phyloP scores from a whole-genome alignment of 1,284 basidiomycete genomes.

The Austroboletus niveus region DNA sequence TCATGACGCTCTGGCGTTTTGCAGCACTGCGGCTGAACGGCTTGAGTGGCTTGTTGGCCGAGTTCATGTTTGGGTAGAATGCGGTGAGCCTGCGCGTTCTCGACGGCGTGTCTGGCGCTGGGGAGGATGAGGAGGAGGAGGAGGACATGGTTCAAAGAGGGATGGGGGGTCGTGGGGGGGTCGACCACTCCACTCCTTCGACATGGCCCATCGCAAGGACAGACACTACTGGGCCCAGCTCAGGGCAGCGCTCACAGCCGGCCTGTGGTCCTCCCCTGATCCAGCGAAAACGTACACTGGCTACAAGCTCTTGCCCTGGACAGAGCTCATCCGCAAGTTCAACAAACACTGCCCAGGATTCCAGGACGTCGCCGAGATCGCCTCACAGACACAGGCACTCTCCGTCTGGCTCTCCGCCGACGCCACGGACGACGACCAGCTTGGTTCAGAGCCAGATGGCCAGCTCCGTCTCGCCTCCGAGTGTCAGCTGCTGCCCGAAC shows the following conservation, averaged over 20 bases:
- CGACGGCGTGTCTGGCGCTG: constrained; percentile 19
- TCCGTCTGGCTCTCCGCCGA: constrained; percentile 54
- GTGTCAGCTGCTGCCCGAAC: constrained; percentile 53
- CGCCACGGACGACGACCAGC: constrained; percentile 39
- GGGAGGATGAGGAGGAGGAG: constrained; percentile 17
- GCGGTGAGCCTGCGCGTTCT: constrained; percentile 57
- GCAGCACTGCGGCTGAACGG: constrained; percentile 84
- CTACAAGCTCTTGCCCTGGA: constrained; percentile 58
- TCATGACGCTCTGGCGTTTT: constrained; percentile 84
- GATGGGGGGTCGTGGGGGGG: neutral
- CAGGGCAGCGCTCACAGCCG: constrained; percentile 61
- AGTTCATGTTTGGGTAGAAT: constrained; percentile 72
- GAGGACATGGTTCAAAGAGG: constrained; percentile 32
- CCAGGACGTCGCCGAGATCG: constrained; percentile 61
- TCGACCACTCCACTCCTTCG: neutral
- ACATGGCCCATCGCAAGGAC: constrained; percentile 46
- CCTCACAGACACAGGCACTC: constrained; percentile 64
- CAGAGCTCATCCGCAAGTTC: constrained; percentile 83
- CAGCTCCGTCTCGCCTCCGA: constrained; percentile 51
- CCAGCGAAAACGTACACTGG: constrained; percentile 68
- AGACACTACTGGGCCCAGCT: constrained; percentile 75
- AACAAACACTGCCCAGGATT: constrained; percentile 77
- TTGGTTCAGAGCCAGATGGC: constrained; percentile 35
- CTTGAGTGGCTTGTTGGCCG: constrained; percentile 68
- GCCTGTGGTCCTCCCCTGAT: constrained; percentile 57